Evolutionary conservation across 768 basidiomycete species (phyloP).

Genomic region (Pholiota conissans): DNA sequence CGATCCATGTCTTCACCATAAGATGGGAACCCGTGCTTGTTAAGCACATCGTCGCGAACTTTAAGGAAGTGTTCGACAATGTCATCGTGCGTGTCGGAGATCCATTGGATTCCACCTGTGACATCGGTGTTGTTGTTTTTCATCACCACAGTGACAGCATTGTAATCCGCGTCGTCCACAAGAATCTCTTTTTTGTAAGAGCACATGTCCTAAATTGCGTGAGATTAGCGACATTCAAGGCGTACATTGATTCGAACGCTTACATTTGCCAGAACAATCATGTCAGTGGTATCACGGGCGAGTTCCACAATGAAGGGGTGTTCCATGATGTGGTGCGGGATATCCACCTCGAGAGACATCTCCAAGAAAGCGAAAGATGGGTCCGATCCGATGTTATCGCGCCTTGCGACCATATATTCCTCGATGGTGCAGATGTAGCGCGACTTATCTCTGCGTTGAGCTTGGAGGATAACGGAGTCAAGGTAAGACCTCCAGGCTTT

Average conservation of each 20-base stretch:
- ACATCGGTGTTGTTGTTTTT: slow-evolving; percentile 8
- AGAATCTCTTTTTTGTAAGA: slow-evolving; percentile 10
- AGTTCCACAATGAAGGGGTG: slow-evolving; percentile 7
- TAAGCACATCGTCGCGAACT: slow-evolving; percentile 1
- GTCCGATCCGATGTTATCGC: slow-evolving; percentile 8
- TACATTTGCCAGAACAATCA: slow-evolving; percentile 14
- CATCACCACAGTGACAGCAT: slow-evolving; percentile 11
- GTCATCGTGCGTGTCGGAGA: slow-evolving; percentile 5
- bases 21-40: slow-evolving; percentile 7
- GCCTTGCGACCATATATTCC: slow-evolving; percentile 10
- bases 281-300: slow-evolving; percentile 3
- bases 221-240: background rate
- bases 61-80: slow-evolving; percentile 9
- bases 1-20: slow-evolving; percentile 9
- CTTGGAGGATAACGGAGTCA: slow-evolving; percentile 8
- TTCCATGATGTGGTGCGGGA: slow-evolving; percentile 8
- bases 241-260: background rate
- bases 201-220: slow-evolving; percentile 9
- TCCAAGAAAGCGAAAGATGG: slow-evolving; percentile 10
- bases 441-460: background rate
- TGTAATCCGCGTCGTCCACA: slow-evolving; percentile 10
- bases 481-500: slow-evolving; percentile 9
- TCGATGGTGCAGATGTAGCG: slow-evolving; percentile 13
- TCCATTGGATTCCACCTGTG: slow-evolving; percentile 10
- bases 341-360: slow-evolving; percentile 9